phyloP scores from a whole-genome alignment of 768 basidiomycete genomes.

The Neoboletus magnificus region DNA sequence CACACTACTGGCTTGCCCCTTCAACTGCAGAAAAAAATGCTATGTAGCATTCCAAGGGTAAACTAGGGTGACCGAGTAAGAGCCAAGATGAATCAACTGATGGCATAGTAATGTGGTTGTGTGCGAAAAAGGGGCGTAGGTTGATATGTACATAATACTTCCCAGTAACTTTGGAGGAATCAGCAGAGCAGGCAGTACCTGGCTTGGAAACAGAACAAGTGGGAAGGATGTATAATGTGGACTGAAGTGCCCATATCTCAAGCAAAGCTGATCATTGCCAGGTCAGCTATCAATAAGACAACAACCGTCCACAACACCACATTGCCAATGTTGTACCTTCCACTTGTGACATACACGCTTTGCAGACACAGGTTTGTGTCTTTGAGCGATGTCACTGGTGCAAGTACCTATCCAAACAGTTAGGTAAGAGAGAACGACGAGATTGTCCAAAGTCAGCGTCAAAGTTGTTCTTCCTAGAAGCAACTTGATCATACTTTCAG shows the following conservation, averaged over 20 bases:
- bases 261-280: conserved; percentile 2
- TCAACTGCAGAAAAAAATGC: conserved; percentile 10
- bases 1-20: too few relatives aligned
- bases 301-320: conserved; percentile 7
- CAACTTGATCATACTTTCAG: conserved; percentile 37
- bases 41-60: conserved; percentile 10
- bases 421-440: not conserved
- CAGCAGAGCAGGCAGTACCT: not conserved
- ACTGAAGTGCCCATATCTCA: not conserved
- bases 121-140: not conserved
- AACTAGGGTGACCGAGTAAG: not conserved
- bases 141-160: not conserved
- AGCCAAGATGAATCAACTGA: not conserved
- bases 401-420: conserved; percentile 30
- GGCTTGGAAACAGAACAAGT: not conserved
- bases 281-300: not conserved
- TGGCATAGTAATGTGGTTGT: conserved; percentile 4
- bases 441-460: not conserved
- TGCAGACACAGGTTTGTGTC: conserved; percentile 20
- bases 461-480: not conserved
- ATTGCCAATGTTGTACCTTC: not conserved
- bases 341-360: conserved; percentile 3
- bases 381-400: conserved; percentile 30
- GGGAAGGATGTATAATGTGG: not conserved
- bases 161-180: not conserved